Conservation (phyloP, 768 basidiomycete genomes). For the Pisolithus marmoratus region DNA sequence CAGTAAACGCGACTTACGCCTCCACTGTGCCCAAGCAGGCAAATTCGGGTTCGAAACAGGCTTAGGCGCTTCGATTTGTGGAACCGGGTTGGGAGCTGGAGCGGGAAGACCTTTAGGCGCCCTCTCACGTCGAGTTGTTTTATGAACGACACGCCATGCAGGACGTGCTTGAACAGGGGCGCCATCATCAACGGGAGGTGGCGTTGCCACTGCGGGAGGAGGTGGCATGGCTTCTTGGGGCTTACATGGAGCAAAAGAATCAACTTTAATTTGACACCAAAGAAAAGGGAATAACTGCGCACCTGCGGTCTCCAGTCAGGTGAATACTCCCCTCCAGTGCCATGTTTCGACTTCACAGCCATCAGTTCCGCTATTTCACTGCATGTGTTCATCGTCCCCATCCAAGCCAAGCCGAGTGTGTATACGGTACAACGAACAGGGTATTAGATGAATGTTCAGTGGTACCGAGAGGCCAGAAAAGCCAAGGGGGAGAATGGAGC, state of each 20-base stretch:
- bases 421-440: not conserved
- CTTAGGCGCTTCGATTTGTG: constrained; percentile 42
- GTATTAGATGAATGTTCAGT: not conserved
- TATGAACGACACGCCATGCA: constrained; percentile 71
- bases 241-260: constrained; percentile 8
- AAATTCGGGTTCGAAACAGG: constrained; percentile 46
- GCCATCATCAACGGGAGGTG: constrained; percentile 42
- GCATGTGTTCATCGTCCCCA: not conserved
- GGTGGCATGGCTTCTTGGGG: constrained; percentile 33
- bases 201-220: constrained; percentile 35
- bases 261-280: not conserved
- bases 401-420: not conserved
- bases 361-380: constrained; percentile 85
- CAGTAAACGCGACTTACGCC: constrained; percentile 45
- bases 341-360: constrained; percentile 78
- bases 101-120: constrained; percentile 39
- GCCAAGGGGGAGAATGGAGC: not conserved
- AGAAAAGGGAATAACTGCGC: constrained; percentile 9
- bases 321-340: constrained; percentile 71
- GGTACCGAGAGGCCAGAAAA: not conserved
- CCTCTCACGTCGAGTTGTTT: constrained; percentile 50
- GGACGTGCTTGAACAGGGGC: constrained; percentile 51
- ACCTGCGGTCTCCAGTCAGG: constrained; percentile 70
- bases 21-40: constrained; percentile 85
- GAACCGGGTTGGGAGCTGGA: constrained; percentile 31